phyloP scores from a whole-genome alignment of 1,284 basidiomycete species.

The Tilletia horrida region DNA sequence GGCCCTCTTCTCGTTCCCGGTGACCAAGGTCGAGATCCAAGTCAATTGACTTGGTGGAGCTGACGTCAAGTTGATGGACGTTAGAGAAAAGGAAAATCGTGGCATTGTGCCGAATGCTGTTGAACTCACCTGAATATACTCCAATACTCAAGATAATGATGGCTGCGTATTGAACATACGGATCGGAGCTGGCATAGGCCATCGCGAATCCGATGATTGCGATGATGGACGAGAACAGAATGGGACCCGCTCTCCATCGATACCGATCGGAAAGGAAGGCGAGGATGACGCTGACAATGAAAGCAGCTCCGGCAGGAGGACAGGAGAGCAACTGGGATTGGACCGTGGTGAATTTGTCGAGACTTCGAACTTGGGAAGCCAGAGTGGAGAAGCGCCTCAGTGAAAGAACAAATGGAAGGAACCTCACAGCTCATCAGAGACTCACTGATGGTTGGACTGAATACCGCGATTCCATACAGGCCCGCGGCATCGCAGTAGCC shows the following conservation, averaged over 20 bases:
- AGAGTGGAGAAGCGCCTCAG: neutral
- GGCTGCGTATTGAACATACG: constrained; percentile 37
- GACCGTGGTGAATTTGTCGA: constrained; percentile 30
- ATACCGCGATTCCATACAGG: constrained; percentile 44
- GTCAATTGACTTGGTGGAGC: constrained; percentile 20
- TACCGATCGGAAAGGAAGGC: constrained; percentile 43
- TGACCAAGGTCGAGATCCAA: constrained; percentile 34
- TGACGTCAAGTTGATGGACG: too few species aligned
- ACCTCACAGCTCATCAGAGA: neutral
- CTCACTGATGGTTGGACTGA: constrained; percentile 43
- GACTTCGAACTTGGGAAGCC: constrained; percentile 19
- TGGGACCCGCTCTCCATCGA: constrained; percentile 32
- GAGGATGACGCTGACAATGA: constrained; percentile 36
- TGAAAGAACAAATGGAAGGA: neutral
- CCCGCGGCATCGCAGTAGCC: constrained; percentile 38
- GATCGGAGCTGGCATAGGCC: constrained; percentile 28
- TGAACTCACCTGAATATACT: constrained; percentile 25
- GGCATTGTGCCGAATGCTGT: too few species aligned
- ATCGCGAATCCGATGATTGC: constrained; percentile 37
- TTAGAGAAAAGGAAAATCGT: too few species aligned
- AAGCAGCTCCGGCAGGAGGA: constrained; percentile 43
- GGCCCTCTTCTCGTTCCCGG: constrained; percentile 43
- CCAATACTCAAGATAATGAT: constrained; percentile 41
- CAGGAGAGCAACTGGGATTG: constrained; percentile 43
- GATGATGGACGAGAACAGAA: constrained; percentile 31